A percentile compares a stretch with the other conserved stretches of the same genome.
These are phyloP conservation scores for Cucumis sativus DNA, from an alignment of 306 rosid genomes.

Conservation along the genomic window DNA sequence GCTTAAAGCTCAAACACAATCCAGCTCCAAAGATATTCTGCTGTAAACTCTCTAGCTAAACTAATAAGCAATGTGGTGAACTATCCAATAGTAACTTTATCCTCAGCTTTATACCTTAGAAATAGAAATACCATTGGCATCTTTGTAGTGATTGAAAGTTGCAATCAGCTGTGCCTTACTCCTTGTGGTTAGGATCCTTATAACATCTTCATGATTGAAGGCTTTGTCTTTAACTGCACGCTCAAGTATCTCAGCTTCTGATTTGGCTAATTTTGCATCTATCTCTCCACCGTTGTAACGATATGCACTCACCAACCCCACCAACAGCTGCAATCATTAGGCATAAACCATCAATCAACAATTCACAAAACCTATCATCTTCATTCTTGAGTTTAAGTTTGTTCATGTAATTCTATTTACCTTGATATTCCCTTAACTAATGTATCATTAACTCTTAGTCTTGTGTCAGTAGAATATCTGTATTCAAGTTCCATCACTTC, in stretches of 20 bases:
- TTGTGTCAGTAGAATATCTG: background rate
- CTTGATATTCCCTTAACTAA: background rate
- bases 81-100: background rate
- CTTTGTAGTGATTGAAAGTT: constrained; percentile 59
- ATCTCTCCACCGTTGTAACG: constrained; percentile 23
- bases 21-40: background rate
- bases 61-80: background rate
- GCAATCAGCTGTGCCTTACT: constrained; percentile 66
- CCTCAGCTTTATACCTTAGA: constrained; percentile 32
- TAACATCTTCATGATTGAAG: constrained; percentile 43
- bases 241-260: constrained; percentile 59
- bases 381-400: background rate
- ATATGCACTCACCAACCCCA: constrained; percentile 31
- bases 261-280: constrained; percentile 17
- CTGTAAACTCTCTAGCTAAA: background rate
- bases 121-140: constrained; percentile 48
- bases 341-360: background rate
- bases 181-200: constrained; percentile 57
- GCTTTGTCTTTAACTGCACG: constrained; percentile 55
- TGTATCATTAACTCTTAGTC: background rate
- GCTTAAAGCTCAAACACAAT: background rate
- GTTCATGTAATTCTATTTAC: background rate
- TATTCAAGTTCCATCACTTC: background rate
- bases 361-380: background rate
- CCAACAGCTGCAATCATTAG: constrained; percentile 10